phyloP scores from a whole-genome alignment of 2,329 filamentous ascomycete genomes.

The Colletotrichum destructivum region DNA sequence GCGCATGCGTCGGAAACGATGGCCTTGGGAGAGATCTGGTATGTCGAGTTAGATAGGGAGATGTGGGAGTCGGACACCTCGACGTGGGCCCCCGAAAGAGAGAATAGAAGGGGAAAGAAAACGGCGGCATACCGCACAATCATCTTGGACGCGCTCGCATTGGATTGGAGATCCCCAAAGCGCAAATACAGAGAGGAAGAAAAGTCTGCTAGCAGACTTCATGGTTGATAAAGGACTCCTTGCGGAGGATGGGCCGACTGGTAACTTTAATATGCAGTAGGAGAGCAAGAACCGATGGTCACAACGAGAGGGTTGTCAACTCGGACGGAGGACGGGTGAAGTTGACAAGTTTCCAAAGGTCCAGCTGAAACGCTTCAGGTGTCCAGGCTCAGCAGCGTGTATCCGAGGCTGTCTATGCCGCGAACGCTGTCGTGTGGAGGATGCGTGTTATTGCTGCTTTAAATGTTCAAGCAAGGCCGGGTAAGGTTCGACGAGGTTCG shows the following conservation, averaged over 20 bases:
- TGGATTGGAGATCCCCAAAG: conserved; percentile 66
- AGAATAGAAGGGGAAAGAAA: conserved; percentile 44
- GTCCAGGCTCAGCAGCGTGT: conserved; percentile 23
- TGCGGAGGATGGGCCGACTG: conserved; percentile 3
- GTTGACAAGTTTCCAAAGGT: conserved; percentile 37
- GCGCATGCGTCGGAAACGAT: conserved; percentile 96
- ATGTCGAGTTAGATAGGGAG: conserved; percentile 57
- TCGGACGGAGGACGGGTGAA: conserved; percentile 7
- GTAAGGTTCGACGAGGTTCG: conserved; percentile 29
- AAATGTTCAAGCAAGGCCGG: conserved; percentile 21
- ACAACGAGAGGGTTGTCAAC: conserved; percentile 12
- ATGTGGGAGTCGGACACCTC: conserved; percentile 44
- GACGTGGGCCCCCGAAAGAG: conserved; percentile 37
- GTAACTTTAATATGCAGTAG: conserved; percentile 14
- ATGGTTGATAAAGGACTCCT: conserved; percentile 51
- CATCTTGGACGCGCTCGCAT: conserved; percentile 62
- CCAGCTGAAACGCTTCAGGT: conserved; percentile 36
- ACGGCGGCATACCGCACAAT: conserved; percentile 66
- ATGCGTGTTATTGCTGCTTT: conserved; percentile 15
- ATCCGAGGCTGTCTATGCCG: conserved; percentile 19
- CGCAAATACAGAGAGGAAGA: conserved; percentile 70
- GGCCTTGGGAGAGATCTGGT: conserved; percentile 86
- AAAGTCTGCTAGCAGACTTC: conserved; percentile 68
- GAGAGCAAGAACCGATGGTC: conserved; percentile 12
- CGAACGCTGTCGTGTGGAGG: conserved; percentile 2